phyloP scores from a whole-genome alignment of 768 basidiomycete species.

The Agaricus blazei region DNA sequence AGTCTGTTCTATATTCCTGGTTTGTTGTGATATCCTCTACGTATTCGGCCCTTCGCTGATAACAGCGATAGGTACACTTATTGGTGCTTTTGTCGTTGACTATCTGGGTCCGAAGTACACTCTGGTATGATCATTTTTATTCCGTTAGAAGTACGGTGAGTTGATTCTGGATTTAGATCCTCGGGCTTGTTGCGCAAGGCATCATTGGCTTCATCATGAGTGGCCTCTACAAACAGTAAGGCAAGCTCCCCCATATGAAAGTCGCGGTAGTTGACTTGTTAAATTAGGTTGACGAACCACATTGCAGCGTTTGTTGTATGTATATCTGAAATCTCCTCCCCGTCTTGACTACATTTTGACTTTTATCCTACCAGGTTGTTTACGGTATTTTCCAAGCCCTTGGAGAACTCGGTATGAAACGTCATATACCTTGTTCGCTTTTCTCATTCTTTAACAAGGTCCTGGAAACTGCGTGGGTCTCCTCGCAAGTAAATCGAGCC shows the following conservation, averaged over 20 bases:
- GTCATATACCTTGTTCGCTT: background rate
- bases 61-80: conserved; percentile 49
- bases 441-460: conserved; percentile 26
- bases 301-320: conserved; percentile 73
- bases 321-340: background rate
- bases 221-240: conserved; percentile 60
- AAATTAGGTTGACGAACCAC: conserved; percentile 47
- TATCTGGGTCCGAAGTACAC: conserved; percentile 70
- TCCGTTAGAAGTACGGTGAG: background rate
- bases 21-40: background rate
- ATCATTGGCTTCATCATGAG: conserved; percentile 88
- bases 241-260: background rate
- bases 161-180: conserved; percentile 39
- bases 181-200: conserved; percentile 62
- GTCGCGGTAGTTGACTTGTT: background rate
- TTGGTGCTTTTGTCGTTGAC: conserved; percentile 75
- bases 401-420: conserved; percentile 67
- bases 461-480: conserved; percentile 87
- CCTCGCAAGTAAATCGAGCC: conserved; percentile 79
- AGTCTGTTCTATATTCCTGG: conserved; percentile 39
- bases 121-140: conserved; percentile 42
- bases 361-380: conserved; percentile 44
- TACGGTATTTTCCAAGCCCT: conserved; percentile 91
- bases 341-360: background rate
- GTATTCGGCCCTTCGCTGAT: conserved; percentile 31